These are phyloP conservation scores for Tirmania nivea DNA, from an alignment of 495 filamentous ascomycete species.

Conservation along the genomic window DNA sequence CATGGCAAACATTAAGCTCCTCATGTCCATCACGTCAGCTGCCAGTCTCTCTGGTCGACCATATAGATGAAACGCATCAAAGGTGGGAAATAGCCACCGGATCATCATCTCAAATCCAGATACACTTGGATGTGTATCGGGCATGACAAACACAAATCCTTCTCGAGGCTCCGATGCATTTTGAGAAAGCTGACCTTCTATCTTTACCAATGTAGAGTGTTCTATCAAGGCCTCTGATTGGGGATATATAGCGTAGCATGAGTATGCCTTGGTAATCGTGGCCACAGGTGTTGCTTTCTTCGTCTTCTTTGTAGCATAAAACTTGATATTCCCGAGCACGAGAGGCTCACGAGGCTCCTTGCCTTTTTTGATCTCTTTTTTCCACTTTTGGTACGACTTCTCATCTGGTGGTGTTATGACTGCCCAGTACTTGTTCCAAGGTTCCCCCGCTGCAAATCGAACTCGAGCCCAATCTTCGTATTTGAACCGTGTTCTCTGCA, in stretches of 20 bases:
- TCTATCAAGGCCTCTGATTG: slow-evolving; percentile 85
- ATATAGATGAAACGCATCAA: slow-evolving; percentile 81
- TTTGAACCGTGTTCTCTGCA: slow-evolving; percentile 52
- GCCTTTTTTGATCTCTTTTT: slow-evolving; percentile 61
- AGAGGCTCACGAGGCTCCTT: slow-evolving; percentile 44
- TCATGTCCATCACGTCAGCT: slow-evolving; percentile 62
- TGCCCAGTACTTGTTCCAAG: slow-evolving; percentile 92
- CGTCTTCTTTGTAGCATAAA: slow-evolving; percentile 84
- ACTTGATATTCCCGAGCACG: slow-evolving; percentile 38
- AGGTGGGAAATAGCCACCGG: slow-evolving; percentile 82
- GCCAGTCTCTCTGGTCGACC: slow-evolving; percentile 73
- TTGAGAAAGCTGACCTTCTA: slow-evolving; percentile 60
- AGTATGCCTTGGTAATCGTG: slow-evolving; percentile 72
- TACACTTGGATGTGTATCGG: slow-evolving; percentile 73
- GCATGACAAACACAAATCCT: slow-evolving; percentile 96
- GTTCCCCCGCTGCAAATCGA: slow-evolving; percentile 84
- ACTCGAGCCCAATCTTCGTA: slow-evolving; percentile 91
- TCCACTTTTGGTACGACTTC: slow-evolving; percentile 65
- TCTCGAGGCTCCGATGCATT: slow-evolving; percentile 25
- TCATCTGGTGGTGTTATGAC: slow-evolving; percentile 81
- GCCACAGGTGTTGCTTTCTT: slow-evolving; percentile 84
- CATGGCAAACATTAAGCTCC: slow-evolving; percentile 96
- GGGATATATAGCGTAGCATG: slow-evolving; percentile 87
- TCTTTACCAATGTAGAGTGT: slow-evolving; percentile 78
- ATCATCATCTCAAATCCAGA: slow-evolving; percentile 92